Evolutionary conservation across 2,329 filamentous ascomycete genomes (phyloP), one percentile per base, ranked within the genome.

Genomic region (Ilyonectria robusta): DNA sequence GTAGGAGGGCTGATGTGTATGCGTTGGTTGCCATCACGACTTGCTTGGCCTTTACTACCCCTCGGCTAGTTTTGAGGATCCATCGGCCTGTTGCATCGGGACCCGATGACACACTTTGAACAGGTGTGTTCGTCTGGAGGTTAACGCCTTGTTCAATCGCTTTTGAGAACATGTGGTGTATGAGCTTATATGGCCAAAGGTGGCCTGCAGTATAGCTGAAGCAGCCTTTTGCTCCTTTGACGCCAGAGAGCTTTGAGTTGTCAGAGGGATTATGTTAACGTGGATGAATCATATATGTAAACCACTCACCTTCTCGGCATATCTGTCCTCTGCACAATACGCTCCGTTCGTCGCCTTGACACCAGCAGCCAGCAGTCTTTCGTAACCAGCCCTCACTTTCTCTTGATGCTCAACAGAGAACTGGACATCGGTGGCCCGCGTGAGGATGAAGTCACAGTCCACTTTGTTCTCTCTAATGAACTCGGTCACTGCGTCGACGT

Each of bases 371-470:
- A 79, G 69, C 40, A 84, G 73, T 37, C 75, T 58, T 1, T 81
- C 75, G 19, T 79, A 78, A 1, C 74, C 72, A 0, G 72, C 71
- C 55, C 76, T 75, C 40, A 81, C 72, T 1, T 65, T 47, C 1
- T 67, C 33, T 8, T 76, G 70, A 3, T 76, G 67, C 3, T 70
- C 57, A n/a, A 44, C 26, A 1, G 69, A 74, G 8, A 84, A 62
- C n/a, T 79, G 77, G 0, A 83, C 80, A 66, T 85, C 82, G 5
- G 79, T 73, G 8, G 79, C 78, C 5, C 82, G 72, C 0, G 81
- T 83, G 3, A 84, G 46, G 13, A 82, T 76, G 17, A 85, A 82
- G 35, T 85, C 83, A 65, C 83, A 85, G 47, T 85, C 81, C 10
- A 85, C 77, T 0, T 71, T 64, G 44, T 84, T 80, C 0, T 76